Percentiles rank a stretch among this genome's conserved stretches.
phyloP scores from a whole-genome alignment of 1,284 basidiomycete species.

The Cutaneotrichosporon arboriforme region DNA sequence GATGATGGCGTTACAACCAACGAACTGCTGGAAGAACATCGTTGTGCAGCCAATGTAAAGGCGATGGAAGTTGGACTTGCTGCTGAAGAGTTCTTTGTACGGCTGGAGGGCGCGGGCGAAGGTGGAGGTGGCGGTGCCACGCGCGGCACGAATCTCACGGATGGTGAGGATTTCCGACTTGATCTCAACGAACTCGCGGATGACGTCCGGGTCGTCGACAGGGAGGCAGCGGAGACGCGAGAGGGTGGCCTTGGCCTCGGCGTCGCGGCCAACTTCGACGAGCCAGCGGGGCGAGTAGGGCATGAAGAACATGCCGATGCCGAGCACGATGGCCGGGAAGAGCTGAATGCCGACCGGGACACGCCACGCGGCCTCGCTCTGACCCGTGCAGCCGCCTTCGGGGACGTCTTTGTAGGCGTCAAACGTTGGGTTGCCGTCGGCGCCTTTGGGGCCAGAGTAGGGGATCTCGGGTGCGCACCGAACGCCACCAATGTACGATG shows the following conservation, averaged over 20 bases:
- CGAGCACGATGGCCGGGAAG: slow-evolving; percentile 32
- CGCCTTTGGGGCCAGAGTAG: slow-evolving; percentile 20
- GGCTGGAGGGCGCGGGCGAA: slow-evolving; percentile 5
- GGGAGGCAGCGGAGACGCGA: slow-evolving; percentile 24
- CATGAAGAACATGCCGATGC: slow-evolving; percentile 21
- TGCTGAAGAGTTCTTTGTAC: slow-evolving; percentile 15
- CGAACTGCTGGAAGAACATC: slow-evolving; percentile 23
- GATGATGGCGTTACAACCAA: slow-evolving; percentile 16
- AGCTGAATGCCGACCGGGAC: slow-evolving; percentile 27
- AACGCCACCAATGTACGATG: slow-evolving; percentile 22
- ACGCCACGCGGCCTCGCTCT: slow-evolving; percentile 33
- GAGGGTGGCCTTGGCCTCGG: slow-evolving; percentile 24
- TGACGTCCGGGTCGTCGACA: slow-evolving; percentile 18
- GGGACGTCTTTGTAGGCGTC: slow-evolving; percentile 20
- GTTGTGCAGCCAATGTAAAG: slow-evolving; percentile 8
- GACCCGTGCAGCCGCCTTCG: slow-evolving; percentile 22
- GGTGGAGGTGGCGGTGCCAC: background rate
- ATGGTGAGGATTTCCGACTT: slow-evolving; percentile 25
- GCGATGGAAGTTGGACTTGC: slow-evolving; percentile 15
- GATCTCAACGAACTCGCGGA: slow-evolving; percentile 30
- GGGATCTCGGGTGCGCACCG: slow-evolving; percentile 23
- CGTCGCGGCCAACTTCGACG: slow-evolving; percentile 26
- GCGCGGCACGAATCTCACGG: slow-evolving; percentile 8
- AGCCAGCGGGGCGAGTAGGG: slow-evolving; percentile 32
- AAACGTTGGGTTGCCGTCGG: slow-evolving; percentile 7